Base-by-base conservation (phyloP, 2,329 filamentous ascomycete species). In the Akanthomyces uredinophilus region DNA sequence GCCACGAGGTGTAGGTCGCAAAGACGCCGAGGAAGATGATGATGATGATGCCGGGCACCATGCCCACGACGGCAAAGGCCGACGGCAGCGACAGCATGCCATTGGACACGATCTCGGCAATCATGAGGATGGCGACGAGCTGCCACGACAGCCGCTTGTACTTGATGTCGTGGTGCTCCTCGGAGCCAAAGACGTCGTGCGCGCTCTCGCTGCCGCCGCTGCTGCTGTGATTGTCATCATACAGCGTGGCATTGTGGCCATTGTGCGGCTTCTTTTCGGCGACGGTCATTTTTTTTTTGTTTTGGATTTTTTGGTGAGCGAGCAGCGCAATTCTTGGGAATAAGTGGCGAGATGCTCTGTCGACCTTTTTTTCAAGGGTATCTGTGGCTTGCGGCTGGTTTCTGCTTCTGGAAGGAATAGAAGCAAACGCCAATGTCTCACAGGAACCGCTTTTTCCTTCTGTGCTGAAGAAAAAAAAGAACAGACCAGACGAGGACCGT, bases 121-220 rank as follows among this genome's bases (percentile, higher is more conserved):
- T 81, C 81, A 83, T 84, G 63, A 84, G 72, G 5, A 81, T 70
- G 4, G 80, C 75, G 4, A 83, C 80, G 41, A 83, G 71, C 43
- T 75, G 78, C 82, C 81, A 83, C 22, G 76, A 77, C 14, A 83
- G 68, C 0, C 79, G 82, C 66, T 82, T 82, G 73, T 83, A 84
- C 64, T 80, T 78, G 69, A 83, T 83, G 60, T 64, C 65, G 32
- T 67, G 65, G 22, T 65, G 50, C 16, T 61, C 64, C 54, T 67
- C 65, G 58, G 73, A 66, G 2, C 77, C 78, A 39, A 67, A 67
- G 29, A 67, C 65, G 24, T 67, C 65, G 24, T n/a, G 41, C 20
- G 39, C 37, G 58, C 39, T 41, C 14, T 27, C n/a, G 49, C 22
- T 29, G 53, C 27, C 46, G n/a, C 22, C 35, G 27, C 43, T 46